Evolutionary conservation across 2,329 filamentous ascomycete species (phyloP), one percentile per base, ranked within the genome.

Genomic region (Fusarium sp.): DNA sequence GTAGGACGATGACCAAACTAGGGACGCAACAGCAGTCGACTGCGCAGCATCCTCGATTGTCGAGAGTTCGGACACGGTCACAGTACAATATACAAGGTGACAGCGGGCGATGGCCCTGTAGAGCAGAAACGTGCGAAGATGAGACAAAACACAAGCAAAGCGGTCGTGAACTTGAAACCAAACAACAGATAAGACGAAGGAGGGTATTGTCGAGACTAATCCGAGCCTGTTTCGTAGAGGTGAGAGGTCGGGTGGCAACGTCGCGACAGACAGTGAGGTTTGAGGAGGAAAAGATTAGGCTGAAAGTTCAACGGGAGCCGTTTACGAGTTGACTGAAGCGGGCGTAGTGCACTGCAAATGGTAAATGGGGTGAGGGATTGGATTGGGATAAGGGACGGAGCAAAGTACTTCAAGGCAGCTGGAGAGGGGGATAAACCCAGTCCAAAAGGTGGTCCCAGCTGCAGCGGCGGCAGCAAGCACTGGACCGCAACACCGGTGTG

Each of bases 31-130:
- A 66, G 61, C 47, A 36, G 71, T 58, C 52, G 68, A 55, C 65
- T 68, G 59, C 54, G 55, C 58, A 74, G 72, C 72, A 74, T 74
- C 71, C 68, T 74, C 71, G 65, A 66, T 59, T 53, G 44, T 72
- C 45, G 52, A 62, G 31, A 58, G 36, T 60, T 39, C 56, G 62
- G 41, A 42, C 17, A 55, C 57, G 58, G 41, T 49, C 65, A 59
- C 53, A 62, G 61, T 45, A 50, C 47, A 63, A 71, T 54, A 60
- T 70, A 70, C 65, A 53, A 35, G 47, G 52, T 65, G 61, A 62
- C 53, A 55, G 61, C 68, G 71, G 65, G 57, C 65, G 64, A 56
- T 52, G 64, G 65, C 65, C 64, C 65, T 52, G 65, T 52, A 31
- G 45, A 54, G 52, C 39, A 33, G 42, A 58, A 33, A 56, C 47